These are phyloP conservation scores for Litsea cubeba DNA, from an alignment of 164 flowering plant species.

Conservation along the genomic window DNA sequence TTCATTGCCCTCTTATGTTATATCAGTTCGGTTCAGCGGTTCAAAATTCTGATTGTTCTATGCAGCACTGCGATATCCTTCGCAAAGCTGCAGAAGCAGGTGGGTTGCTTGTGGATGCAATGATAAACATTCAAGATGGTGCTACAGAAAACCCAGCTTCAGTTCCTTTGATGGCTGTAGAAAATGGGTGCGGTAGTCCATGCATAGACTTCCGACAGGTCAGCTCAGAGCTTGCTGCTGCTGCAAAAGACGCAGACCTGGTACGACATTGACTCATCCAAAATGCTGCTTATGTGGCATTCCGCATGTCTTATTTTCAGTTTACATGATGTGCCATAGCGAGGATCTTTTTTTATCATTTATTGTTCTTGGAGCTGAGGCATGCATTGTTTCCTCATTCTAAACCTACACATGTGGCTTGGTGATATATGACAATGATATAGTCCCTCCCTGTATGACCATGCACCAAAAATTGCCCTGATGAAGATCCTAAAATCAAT, in stretches of 20 bases:
- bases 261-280: constrained; percentile 27
- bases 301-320: no score
- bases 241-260: constrained; percentile 94
- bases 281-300: background rate
- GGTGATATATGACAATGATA: background rate
- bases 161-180: constrained; percentile 89
- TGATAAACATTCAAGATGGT: constrained; percentile 52
- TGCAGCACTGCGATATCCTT: constrained; percentile 92
- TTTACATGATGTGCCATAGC: background rate
- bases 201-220: constrained; percentile 96
- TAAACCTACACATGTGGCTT: background rate
- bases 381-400: background rate
- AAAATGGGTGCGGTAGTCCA: constrained; percentile 98
- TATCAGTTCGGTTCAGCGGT: no score
- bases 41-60: background rate
- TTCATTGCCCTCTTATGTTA: no score
- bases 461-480: no score
- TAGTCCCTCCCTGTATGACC: no score
- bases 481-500: no score
- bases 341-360: background rate
- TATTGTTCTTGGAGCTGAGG: background rate
- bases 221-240: constrained; percentile 96
- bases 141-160: constrained; percentile 46
- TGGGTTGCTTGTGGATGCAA: constrained; percentile 92
- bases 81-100: constrained; percentile 97